A percentile compares a stretch with the other conserved stretches of the same genome.
Evolutionary conservation across 108 stramenopile species (phyloP).

Genomic region (Cyclostephanos tholiformis): DNA sequence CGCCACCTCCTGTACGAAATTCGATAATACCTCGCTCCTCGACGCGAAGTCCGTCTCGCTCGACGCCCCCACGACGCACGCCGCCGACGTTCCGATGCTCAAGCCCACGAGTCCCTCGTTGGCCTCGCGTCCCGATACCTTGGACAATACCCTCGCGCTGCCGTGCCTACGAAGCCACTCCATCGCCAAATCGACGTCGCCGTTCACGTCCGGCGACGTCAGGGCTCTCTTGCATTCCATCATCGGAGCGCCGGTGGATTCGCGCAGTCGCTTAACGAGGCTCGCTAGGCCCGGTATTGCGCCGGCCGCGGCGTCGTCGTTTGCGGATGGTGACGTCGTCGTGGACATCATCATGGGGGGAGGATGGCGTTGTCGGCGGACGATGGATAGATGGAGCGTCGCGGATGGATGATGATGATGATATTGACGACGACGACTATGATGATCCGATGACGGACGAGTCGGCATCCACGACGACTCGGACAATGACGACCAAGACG

Average conservation of each 20-base stretch:
- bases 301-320: too few relatives aligned
- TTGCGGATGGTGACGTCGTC: too few relatives aligned
- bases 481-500: too few relatives aligned
- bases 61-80: constrained; percentile 69
- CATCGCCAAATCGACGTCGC: constrained; percentile 52
- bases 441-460: too few relatives aligned
- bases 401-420: too few relatives aligned
- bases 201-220: constrained; percentile 53
- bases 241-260: constrained; percentile 78
- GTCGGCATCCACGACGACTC: too few relatives aligned
- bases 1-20: constrained; percentile 65
- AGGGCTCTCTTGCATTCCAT: constrained; percentile 88
- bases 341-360: not conserved
- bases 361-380: not conserved
- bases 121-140: constrained; percentile 69
- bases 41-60: constrained; percentile 87
- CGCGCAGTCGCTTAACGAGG: constrained; percentile 67
- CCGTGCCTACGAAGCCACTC: constrained; percentile 87
- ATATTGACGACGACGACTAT: too few relatives aligned
- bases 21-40: constrained; percentile 60
- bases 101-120: constrained; percentile 75
- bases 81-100: constrained; percentile 1
- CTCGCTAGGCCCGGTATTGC: constrained; percentile 10
- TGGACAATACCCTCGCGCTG: constrained; percentile 71
- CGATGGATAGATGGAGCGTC: too few relatives aligned